A percentile compares a stretch with the other conserved stretches of the same genome.
phyloP scores from a whole-genome alignment of 1,284 basidiomycete species.

The Apiotrichum gamsii region DNA sequence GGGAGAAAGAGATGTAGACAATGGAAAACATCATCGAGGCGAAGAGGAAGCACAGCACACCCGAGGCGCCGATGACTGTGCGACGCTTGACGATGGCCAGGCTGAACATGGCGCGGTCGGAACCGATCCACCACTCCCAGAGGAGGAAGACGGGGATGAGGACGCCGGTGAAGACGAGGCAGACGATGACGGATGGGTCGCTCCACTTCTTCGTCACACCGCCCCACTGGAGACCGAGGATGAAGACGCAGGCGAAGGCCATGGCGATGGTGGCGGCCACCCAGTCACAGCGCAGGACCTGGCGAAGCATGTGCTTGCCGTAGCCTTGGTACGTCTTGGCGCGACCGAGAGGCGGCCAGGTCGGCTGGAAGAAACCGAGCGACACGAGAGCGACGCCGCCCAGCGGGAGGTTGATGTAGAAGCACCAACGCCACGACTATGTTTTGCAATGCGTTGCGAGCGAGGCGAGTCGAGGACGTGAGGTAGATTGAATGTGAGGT shows the following conservation, averaged over 20 bases:
- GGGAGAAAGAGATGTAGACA: slow-evolving; percentile 38
- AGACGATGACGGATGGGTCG: slow-evolving; percentile 43
- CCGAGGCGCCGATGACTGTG: slow-evolving; percentile 25
- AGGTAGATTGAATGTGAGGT: too few relatives aligned
- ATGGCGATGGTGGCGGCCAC: slow-evolving; percentile 35
- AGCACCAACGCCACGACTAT: too few relatives aligned
- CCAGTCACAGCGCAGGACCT: slow-evolving; percentile 43
- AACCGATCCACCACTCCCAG: slow-evolving; percentile 43
- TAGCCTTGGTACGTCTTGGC: slow-evolving; percentile 37
- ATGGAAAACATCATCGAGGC: slow-evolving; percentile 42
- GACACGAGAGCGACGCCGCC: slow-evolving; percentile 39
- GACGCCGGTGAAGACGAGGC: slow-evolving; percentile 42
- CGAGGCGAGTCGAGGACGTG: too few relatives aligned
- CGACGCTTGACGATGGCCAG: slow-evolving; percentile 41
- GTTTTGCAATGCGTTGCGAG: too few relatives aligned
- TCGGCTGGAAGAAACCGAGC: slow-evolving; percentile 32
- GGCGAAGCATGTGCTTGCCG: slow-evolving; percentile 28
- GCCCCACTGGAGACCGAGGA: slow-evolving; percentile 42
- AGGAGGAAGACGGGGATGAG: slow-evolving; percentile 35
- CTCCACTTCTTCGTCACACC: slow-evolving; percentile 45
- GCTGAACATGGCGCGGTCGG: slow-evolving; percentile 45
- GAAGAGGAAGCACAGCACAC: slow-evolving; percentile 24
- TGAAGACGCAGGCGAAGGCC: slow-evolving; percentile 35
- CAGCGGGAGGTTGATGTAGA: slow-evolving; percentile 43
- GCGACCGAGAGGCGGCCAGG: slow-evolving; percentile 36